phyloP scores from a whole-genome alignment of 2,329 filamentous ascomycete species.

The Monosporascus sp. region DNA sequence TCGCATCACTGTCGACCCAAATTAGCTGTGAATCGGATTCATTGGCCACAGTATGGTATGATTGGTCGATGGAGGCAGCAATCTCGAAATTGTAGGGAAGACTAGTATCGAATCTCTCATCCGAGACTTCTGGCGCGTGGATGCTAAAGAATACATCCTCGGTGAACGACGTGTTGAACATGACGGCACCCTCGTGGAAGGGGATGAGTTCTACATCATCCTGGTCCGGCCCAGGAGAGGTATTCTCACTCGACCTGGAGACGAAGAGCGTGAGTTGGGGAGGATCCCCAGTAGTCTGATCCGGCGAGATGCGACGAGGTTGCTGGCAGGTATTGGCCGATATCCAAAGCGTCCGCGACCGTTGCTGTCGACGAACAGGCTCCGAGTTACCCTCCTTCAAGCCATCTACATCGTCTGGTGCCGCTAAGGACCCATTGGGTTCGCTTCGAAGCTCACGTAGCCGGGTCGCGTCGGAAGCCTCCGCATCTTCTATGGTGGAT shows the following conservation, averaged over 20 bases:
- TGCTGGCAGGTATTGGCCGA: constrained; percentile 84
- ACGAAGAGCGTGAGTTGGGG: constrained; percentile 77
- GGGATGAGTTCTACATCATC: constrained; percentile 39
- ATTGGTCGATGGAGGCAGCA: constrained; percentile 73
- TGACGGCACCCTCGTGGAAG: constrained; percentile 66
- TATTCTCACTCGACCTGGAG: constrained; percentile 59
- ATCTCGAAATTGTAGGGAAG: constrained; percentile 69
- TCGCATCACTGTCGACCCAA: constrained; percentile 80
- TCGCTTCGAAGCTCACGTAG: constrained; percentile 19
- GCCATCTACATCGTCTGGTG: constrained; percentile 11
- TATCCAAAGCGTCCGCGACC: constrained; percentile 60
- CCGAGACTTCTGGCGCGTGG: constrained; percentile 60
- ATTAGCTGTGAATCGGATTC: constrained; percentile 53
- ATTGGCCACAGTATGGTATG: constrained; percentile 63
- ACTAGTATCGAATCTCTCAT: constrained; percentile 51
- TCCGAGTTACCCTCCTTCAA: constrained; percentile 11
- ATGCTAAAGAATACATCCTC: constrained; percentile 73
- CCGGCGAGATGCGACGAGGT: constrained; percentile 51
- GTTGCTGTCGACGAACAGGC: constrained; percentile 19
- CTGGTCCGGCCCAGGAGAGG: constrained; percentile 58
- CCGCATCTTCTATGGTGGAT: constrained; percentile 42
- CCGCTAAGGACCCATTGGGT: constrained; percentile 13
- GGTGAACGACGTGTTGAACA: constrained; percentile 55
- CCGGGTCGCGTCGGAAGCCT: constrained; percentile 12
- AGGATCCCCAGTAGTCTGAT: constrained; percentile 40